These are phyloP conservation scores for Erodium chrysanthum DNA, from an alignment of 441 rosid genomes.

Conservation along the genomic window DNA sequence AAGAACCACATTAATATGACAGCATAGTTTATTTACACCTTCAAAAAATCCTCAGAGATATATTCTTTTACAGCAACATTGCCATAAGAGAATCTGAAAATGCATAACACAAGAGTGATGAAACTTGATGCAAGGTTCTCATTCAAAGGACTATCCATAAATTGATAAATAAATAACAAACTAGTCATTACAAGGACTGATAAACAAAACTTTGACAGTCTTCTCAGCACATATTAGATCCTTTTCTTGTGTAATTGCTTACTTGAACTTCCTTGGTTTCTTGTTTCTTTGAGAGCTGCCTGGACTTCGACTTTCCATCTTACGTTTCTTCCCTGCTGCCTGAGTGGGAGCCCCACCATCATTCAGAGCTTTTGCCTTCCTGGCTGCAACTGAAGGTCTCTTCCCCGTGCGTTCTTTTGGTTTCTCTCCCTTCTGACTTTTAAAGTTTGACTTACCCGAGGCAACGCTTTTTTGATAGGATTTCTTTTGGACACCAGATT, in stretches of 20 bases:
- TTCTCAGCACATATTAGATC: background rate
- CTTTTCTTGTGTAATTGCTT: background rate
- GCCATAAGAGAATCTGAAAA: background rate
- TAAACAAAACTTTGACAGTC: background rate
- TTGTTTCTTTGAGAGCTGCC: constrained; percentile 40
- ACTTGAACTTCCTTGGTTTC: constrained; percentile 41
- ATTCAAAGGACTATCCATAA: background rate
- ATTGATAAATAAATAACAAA: background rate
- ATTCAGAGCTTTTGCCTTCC: constrained; percentile 36
- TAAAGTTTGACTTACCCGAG: constrained; percentile 30
- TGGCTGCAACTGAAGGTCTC: constrained; percentile 74
- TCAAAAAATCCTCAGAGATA: background rate
- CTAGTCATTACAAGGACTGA: background rate
- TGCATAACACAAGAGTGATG: background rate
- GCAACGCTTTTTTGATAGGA: constrained; percentile 25
- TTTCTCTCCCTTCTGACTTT: constrained; percentile 24
- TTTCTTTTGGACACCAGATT: constrained; percentile 47
- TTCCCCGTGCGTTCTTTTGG: constrained; percentile 33
- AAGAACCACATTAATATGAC: background rate
- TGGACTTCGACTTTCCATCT: constrained; percentile 50
- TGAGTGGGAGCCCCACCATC: constrained; percentile 33
- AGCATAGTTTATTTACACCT: background rate
- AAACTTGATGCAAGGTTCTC: background rate
- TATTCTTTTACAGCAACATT: background rate
- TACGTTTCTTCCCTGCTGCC: constrained; percentile 52